Base-by-base conservation (phyloP, 2,329 filamentous ascomycete species). In the Fusarium odoratissimum region DNA sequence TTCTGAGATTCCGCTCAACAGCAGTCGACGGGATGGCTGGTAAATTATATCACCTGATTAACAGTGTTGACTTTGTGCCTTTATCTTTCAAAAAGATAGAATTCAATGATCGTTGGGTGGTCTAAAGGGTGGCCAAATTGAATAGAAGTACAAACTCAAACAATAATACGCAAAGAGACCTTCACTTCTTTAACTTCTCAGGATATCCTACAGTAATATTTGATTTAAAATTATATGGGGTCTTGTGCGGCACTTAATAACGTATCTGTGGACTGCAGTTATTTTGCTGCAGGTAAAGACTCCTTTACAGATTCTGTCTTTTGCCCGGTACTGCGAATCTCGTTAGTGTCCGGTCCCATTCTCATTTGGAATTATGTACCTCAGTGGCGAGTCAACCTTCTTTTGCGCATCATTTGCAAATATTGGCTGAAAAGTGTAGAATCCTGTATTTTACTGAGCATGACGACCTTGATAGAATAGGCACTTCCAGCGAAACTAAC, bases 401-500 rank as follows among this genome's bases (percentile, higher is more conserved):
- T 67, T 59, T 8, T 67, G 35, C 21, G 62, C 71, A 45, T 78
- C 67, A 12, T 76, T 75, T 5, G 77, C 78, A 58, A 83, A 73
- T 31, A 80, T 73, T 28, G 82, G 82, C 41, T 81, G 77, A 51
- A 83, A 83, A 5, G 82, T 83, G 66, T 83, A 83, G 33, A 78
- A 77, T 44, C 82, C 82, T 83, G 58, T 10, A 8, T 7, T n/a
- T 28, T 10, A 37, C 52, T 77, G 44, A 70, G 66, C 33, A 46
- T 65, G 25, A 31, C 25, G 23, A 49, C 8, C 52, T 31, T 13
- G 31, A 52, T 33, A 30, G 14, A 30, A 16, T 19, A n/a, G 35
- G 33, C n/a, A 33, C 16, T 49, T 49, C n/a, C 23, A 25, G 30
- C 23, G 11, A n/a, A 55, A 75, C 79, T 63, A 40, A 83, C 82